These are phyloP conservation scores for Lophiotrema nucula DNA, from an alignment of 495 filamentous ascomycete genomes.

Conservation along the genomic window DNA sequence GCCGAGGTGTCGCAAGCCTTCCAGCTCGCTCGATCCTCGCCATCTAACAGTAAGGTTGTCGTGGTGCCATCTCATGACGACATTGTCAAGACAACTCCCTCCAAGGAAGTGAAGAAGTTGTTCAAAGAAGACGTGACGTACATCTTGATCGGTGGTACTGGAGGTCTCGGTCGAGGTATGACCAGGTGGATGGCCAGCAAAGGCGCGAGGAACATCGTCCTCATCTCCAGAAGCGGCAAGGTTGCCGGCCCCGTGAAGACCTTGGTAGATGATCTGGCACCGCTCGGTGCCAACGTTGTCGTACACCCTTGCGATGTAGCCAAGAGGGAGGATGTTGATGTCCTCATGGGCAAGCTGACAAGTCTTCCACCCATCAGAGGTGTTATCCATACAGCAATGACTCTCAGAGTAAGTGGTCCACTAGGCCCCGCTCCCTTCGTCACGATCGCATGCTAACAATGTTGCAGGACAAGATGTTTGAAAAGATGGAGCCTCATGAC, in stretches of 20 bases:
- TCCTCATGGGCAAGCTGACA: not conserved
- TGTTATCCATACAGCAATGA: conserved; percentile 28
- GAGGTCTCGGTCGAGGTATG: conserved; percentile 44
- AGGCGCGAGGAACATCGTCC: conserved; percentile 28
- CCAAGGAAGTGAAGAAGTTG: not conserved
- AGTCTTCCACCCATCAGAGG: conserved; percentile 15
- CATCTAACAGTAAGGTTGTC: conserved; percentile 1
- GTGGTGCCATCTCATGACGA: conserved; percentile 14
- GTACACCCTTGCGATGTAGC: conserved; percentile 21
- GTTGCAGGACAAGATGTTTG: conserved; percentile 10
- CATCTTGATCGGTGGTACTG: conserved; percentile 48
- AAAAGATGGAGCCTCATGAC: conserved; percentile 10
- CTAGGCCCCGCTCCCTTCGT: not conserved
- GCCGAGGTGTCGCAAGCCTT: not conserved
- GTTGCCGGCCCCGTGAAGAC: conserved; percentile 6
- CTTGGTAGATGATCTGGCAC: conserved; percentile 5
- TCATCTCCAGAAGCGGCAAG: conserved; percentile 25
- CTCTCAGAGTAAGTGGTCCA: conserved; percentile 8
- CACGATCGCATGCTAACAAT: not conserved
- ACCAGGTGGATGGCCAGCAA: conserved; percentile 25
- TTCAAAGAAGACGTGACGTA: conserved; percentile 39
- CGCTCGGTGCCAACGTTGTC: not conserved
- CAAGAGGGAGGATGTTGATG: conserved; percentile 4
- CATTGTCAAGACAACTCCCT: conserved; percentile 5
- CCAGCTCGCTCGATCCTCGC: not conserved